Percentiles rank a stretch among this genome's conserved stretches.
Evolutionary conservation across 805 yeast genomes (phyloP).

Genomic region (Cyberlindnera samutprakarnensis): DNA sequence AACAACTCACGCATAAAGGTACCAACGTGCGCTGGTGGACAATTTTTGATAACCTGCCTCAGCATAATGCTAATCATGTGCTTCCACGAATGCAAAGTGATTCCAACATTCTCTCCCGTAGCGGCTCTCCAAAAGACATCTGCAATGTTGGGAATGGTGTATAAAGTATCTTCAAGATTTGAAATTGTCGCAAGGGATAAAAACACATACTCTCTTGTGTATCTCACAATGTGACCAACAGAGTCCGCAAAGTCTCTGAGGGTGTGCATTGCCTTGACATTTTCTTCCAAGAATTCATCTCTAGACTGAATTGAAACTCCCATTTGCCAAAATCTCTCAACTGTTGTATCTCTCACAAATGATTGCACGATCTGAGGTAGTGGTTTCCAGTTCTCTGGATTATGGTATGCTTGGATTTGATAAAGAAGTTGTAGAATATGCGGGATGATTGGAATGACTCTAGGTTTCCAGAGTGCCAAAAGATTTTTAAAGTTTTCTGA

Average conservation of each 20-base stretch:
- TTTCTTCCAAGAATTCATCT: constrained; percentile 91
- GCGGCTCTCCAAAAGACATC: constrained; percentile 74
- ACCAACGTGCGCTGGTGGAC: constrained; percentile 66
- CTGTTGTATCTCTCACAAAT: constrained; percentile 82
- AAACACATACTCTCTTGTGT: constrained; percentile 93
- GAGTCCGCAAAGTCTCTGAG: constrained; percentile 95
- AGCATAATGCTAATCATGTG: constrained; percentile 89
- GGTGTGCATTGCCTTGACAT: constrained; percentile 88
- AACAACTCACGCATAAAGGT: constrained; percentile 70
- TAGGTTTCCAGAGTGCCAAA: constrained; percentile 81
- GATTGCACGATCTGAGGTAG: constrained; percentile 86
- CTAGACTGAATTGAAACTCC: constrained; percentile 92
- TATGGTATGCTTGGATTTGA: constrained; percentile 91
- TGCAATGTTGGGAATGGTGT: constrained; percentile 79
- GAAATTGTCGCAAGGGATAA: constrained; percentile 84
- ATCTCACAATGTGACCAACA: constrained; percentile 91
- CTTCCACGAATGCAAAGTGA: constrained; percentile 93
- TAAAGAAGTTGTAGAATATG: constrained; percentile 80
- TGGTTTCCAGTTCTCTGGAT: constrained; percentile 85
- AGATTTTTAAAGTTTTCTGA: constrained; percentile 63
- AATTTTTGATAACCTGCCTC: constrained; percentile 78
- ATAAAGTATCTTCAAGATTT: constrained; percentile 82
- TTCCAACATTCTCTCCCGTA: constrained; percentile 66
- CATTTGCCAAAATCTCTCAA: constrained; percentile 97
- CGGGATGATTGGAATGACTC: constrained; percentile 86